Evolutionary conservation across 805 yeast genomes (phyloP).

Genomic region (Zygoascus biomembranicola): DNA sequence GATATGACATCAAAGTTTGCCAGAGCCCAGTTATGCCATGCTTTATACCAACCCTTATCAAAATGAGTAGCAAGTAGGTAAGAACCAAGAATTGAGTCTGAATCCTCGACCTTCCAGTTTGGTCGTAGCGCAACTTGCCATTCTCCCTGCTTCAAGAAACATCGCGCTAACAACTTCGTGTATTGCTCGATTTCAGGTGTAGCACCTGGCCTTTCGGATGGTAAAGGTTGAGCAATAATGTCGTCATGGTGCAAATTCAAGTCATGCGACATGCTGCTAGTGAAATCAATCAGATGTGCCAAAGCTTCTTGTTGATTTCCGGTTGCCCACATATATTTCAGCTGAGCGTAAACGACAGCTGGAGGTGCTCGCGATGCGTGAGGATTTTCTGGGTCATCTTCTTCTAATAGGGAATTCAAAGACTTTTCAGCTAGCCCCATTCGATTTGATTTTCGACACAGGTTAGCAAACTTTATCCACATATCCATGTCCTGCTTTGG

Average conservation of each 20-base stretch:
- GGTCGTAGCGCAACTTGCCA: constrained; percentile 85
- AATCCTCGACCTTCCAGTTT: constrained; percentile 60
- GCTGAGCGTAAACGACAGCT: constrained; percentile 92
- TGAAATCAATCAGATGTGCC: constrained; percentile 77
- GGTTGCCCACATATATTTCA: constrained; percentile 95
- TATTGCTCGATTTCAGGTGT: constrained; percentile 73
- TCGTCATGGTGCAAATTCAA: constrained; percentile 72
- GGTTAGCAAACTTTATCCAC: constrained; percentile 96
- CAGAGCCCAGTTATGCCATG: constrained; percentile 99
- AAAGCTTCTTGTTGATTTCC: constrained; percentile 85
- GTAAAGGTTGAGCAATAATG: constrained; percentile 77
- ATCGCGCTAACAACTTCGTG: constrained; percentile 80
- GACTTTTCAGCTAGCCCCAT: constrained; percentile 89
- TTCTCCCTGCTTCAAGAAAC: constrained; percentile 95
- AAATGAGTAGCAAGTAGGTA: constrained; percentile 91
- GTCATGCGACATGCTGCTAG: constrained; percentile 83
- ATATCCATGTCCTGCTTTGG: constrained; percentile 96
- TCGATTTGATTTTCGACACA: constrained; percentile 91
- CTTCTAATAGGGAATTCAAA: constrained; percentile 68
- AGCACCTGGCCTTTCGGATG: constrained; percentile 60
- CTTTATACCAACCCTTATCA: constrained; percentile 90
- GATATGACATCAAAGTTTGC: constrained; percentile 95
- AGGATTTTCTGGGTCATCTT: constrained; percentile 44
- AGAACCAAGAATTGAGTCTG: constrained; percentile 84
- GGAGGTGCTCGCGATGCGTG: constrained; percentile 76